These are phyloP conservation scores for Fusarium tuaranense DNA, from an alignment of 2,329 filamentous ascomycete genomes.

Conservation along the genomic window DNA sequence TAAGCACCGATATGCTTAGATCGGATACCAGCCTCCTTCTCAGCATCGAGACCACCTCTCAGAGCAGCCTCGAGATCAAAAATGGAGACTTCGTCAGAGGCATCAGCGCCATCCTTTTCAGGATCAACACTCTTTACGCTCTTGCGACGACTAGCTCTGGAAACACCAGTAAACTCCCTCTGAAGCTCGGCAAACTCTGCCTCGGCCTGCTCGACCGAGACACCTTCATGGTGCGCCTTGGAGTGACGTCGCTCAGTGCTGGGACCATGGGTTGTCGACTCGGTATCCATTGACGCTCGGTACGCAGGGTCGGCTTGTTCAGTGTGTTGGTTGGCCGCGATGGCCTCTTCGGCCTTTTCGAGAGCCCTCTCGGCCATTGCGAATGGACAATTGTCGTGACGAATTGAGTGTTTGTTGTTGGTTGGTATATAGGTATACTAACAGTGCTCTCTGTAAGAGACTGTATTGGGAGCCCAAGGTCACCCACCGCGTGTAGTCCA, in stretches of 20 bases:
- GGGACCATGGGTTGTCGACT: constrained; percentile 44
- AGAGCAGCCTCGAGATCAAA: constrained; percentile 84
- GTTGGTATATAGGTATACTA: constrained; percentile 2
- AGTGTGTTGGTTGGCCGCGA: constrained; percentile 43
- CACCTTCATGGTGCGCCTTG: constrained; percentile 53
- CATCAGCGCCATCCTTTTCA: constrained; percentile 64
- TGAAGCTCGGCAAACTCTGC: constrained; percentile 78
- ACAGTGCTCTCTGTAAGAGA: constrained; percentile 33
- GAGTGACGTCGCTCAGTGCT: constrained; percentile 34
- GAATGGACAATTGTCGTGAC: neutral
- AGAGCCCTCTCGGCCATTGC: constrained; percentile 46
- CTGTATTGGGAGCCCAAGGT: constrained; percentile 44
- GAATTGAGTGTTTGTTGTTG: constrained; percentile 5
- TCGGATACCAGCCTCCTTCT: constrained; percentile 81
- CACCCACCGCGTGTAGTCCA: constrained; percentile 36
- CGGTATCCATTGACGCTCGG: constrained; percentile 43
- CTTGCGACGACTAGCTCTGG: constrained; percentile 58
- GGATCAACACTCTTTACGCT: constrained; percentile 58
- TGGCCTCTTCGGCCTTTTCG: constrained; percentile 46
- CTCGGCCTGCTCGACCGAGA: constrained; percentile 76
- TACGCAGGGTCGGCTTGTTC: constrained; percentile 41
- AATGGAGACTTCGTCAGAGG: constrained; percentile 58
- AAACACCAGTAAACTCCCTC: constrained; percentile 69
- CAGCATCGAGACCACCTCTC: constrained; percentile 77
- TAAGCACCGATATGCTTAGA: constrained; percentile 83